These are phyloP conservation scores for Trypanosoma mega DNA, from an alignment of 208 protist species.

Conservation along the genomic window DNA sequence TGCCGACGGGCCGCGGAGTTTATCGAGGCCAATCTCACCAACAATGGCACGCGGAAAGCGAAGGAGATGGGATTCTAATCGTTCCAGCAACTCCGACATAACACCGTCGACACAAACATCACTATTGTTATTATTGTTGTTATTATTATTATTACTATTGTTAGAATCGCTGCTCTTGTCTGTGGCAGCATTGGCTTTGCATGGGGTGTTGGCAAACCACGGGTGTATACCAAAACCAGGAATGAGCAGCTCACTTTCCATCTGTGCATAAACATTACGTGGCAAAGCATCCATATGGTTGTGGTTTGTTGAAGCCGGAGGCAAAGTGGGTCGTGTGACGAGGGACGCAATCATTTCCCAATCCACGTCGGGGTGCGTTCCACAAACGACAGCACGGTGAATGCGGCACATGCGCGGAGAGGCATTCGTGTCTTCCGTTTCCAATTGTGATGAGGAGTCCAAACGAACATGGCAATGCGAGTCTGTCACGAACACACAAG, in stretches of 20 bases:
- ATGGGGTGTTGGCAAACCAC: conserved; percentile 39
- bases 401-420: conserved; percentile 9
- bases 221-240: conserved; percentile 79
- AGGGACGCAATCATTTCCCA: conserved; percentile 36
- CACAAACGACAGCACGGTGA: conserved; percentile 47
- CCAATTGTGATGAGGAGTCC: not conserved
- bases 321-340: not conserved
- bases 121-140: not conserved
- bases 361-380: conserved; percentile 72
- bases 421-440: not conserved
- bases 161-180: not conserved
- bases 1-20: conserved; percentile 55
- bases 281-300: not conserved
- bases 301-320: not conserved
- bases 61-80: conserved; percentile 40
- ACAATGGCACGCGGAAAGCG: conserved; percentile 59
- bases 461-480: conserved; percentile 40
- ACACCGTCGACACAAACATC: not conserved
- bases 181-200: too few species aligned
- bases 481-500: conserved; percentile 22
- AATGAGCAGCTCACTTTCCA: conserved; percentile 7
- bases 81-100: conserved; percentile 26
- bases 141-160: conserved; percentile 10
- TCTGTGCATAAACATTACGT: not conserved
- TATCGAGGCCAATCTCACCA: conserved; percentile 85